phyloP scores from a whole-genome alignment of 345 rosid genomes.

The Fremontodendron californicum region DNA sequence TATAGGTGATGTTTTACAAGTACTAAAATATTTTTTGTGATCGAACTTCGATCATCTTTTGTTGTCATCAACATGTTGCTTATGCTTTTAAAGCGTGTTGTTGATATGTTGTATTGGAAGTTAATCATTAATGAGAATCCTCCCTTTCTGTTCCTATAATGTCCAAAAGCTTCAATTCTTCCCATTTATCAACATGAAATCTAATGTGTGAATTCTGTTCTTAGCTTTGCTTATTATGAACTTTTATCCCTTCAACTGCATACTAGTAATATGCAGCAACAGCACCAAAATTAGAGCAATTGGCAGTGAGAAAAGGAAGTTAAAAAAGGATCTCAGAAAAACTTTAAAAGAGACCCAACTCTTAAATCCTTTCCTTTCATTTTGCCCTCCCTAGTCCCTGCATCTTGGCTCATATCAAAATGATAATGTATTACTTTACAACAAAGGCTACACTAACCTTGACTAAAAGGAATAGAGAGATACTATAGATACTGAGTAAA shows the following conservation, averaged over 20 bases:
- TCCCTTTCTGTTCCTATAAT: background rate
- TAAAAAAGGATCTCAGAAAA: too few relatives aligned
- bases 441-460: background rate
- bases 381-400: too few relatives aligned
- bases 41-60: background rate
- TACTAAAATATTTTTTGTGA: background rate
- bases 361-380: too few relatives aligned
- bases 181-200: background rate
- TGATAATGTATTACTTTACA: background rate
- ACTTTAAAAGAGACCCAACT: too few relatives aligned
- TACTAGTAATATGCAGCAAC: background rate
- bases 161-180: background rate
- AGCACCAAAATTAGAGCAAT: background rate
- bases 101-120: background rate
- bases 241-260: background rate
- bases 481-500: background rate
- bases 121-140: background rate
- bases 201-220: background rate
- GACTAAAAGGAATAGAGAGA: background rate
- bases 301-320: too few relatives aligned
- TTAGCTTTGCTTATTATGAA: background rate
- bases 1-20: slow-evolving; percentile 10
- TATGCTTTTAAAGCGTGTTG: slow-evolving; percentile 1
- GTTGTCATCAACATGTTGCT: background rate
- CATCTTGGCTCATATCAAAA: background rate